A percentile compares a stretch with the other conserved stretches of the same genome.
Conservation (phyloP, 2,329 filamentous ascomycete genomes). For the Colletotrichum nymphaeae region DNA sequence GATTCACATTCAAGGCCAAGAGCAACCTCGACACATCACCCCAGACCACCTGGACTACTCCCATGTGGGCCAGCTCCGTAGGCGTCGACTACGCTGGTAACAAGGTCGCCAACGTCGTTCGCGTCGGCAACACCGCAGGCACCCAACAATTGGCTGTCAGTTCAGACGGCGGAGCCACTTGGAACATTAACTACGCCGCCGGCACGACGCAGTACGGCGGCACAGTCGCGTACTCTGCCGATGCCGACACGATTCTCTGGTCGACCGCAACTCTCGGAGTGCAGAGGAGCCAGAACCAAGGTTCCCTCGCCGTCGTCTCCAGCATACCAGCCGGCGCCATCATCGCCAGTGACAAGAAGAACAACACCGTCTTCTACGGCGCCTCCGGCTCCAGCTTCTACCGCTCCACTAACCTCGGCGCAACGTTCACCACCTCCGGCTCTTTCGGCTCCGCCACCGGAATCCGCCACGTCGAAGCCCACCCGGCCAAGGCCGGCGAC, state of each 20-base stretch:
- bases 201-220: slow-evolving; percentile 56
- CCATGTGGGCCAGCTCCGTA: slow-evolving; percentile 56
- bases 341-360: slow-evolving; percentile 66
- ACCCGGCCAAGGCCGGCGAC: slow-evolving; percentile 70
- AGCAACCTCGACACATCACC: slow-evolving; percentile 54
- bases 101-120: slow-evolving; percentile 58
- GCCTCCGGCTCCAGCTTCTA: slow-evolving; percentile 60
- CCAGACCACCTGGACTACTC: slow-evolving; percentile 56
- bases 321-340: slow-evolving; percentile 57
- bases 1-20: slow-evolving; percentile 58
- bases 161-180: slow-evolving; percentile 60
- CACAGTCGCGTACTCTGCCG: slow-evolving; percentile 61
- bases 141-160: slow-evolving; percentile 60
- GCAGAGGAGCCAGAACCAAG: slow-evolving; percentile 53
- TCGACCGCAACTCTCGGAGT: slow-evolving; percentile 55
- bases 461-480: slow-evolving; percentile 67
- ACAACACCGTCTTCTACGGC: slow-evolving; percentile 65
- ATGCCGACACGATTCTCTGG: slow-evolving; percentile 62
- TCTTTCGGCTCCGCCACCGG: slow-evolving; percentile 51
- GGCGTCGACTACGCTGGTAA: slow-evolving; percentile 64
- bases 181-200: slow-evolving; percentile 60
- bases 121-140: slow-evolving; percentile 58
- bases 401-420: slow-evolving; percentile 59
- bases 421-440: slow-evolving; percentile 55
- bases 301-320: slow-evolving; percentile 56